Base-by-base conservation (phyloP, 2,329 filamentous ascomycete genomes). In the Orbilia oligospora region DNA sequence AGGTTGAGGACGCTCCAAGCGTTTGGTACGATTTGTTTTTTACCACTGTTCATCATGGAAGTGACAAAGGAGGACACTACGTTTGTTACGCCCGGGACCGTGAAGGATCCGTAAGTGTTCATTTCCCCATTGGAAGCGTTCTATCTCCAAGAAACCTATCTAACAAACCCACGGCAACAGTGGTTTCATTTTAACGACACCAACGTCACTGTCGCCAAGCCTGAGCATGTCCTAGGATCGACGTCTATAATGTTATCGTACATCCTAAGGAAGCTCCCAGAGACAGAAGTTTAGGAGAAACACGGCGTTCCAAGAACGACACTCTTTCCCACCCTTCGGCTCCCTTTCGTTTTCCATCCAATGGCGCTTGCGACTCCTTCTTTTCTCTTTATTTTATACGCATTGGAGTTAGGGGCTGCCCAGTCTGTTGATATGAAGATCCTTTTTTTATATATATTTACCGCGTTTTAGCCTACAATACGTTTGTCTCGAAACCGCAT, bases 161-260 rank as follows among this genome's bases (percentile, higher is more conserved):
- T 36, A 24, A 51, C 22, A 22, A n/a, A 51, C 10, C 24, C 16
- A 24, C 48, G n/a, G n/a, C 20, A 14, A 46, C n/a, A 78, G 75
- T 78, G 75, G 75, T 78, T 72, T 18, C 68, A 78, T 48, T 69
- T 78, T 44, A 78, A 78, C 27, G 75, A 78, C 48, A 56, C 75
- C 0, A 64, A 58, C 30, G 75, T 78, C 2, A 56, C 67, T 27
- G 27, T 78, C n/a, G 71, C 75, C 16, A 69, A 69, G 14, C 46
- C 63, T 3, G 75, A 72, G 36, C 68, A 78, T 44, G 75, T 78
- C 2, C 44, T 72, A 4, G 75, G 68, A 18, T 68, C 68, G 48
- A 78, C 75, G 38, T 68, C 75, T 51, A 78, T 72, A 64, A 78
- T 78, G 75, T 49, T 78, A 2, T 78, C 75, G 48, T 78, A 78